Percentiles rank a stretch among this genome's conserved stretches.
phyloP scores from a whole-genome alignment of 306 rosid species.

The Benincasa hispida region DNA sequence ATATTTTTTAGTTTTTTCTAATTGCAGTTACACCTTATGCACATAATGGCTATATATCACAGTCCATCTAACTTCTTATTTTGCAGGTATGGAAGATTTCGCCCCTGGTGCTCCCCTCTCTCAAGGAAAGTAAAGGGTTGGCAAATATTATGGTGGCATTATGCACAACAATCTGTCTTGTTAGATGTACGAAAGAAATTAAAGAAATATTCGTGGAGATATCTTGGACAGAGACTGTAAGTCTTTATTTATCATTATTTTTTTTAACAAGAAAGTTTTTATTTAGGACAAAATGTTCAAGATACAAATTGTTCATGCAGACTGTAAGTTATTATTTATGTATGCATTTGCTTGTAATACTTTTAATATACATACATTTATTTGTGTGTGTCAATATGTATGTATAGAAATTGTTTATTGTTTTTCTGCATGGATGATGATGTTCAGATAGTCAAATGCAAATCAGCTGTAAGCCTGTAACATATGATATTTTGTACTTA shows the following conservation, averaged over 20 bases:
- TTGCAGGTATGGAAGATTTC: conserved; percentile 80
- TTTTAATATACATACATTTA: neutral
- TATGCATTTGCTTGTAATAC: neutral
- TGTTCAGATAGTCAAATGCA: neutral
- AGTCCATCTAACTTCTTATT: neutral
- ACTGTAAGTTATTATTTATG: neutral
- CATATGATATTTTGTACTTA: neutral
- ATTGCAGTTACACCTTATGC: neutral
- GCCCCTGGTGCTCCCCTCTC: conserved; percentile 69
- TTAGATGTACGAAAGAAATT: conserved; percentile 68
- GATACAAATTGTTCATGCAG: neutral
- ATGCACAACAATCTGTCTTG: conserved; percentile 81
- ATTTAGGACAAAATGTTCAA: neutral
- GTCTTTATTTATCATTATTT: conserved; percentile 11
- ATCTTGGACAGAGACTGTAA: conserved; percentile 74
- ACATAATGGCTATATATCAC: neutral
- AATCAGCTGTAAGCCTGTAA: neutral
- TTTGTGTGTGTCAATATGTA: neutral
- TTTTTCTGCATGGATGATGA: neutral
- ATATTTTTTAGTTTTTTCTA: neutral
- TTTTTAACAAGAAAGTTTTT: neutral
- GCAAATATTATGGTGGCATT: conserved; percentile 85
- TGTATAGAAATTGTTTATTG: neutral
- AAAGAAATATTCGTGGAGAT: conserved; percentile 86
- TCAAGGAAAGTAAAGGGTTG: conserved; percentile 49